Conservation (phyloP, 495 filamentous ascomycete species). For the Viridothelium virens region DNA sequence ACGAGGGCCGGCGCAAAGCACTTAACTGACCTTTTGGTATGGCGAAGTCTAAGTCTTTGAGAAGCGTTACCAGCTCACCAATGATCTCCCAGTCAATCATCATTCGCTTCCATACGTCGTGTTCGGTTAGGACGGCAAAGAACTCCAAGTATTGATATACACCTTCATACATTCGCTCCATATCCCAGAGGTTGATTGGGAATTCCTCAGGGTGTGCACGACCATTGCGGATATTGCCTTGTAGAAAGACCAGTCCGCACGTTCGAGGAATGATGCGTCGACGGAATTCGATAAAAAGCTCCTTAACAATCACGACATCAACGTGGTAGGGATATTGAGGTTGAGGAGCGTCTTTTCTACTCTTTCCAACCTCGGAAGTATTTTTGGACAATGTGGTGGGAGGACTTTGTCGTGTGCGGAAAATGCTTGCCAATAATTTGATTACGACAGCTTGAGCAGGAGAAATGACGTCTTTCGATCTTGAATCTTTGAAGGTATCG, state of each 20-base stretch:
- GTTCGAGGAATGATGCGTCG: conserved; percentile 87
- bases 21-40: conserved; percentile 62
- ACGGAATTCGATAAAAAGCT: conserved; percentile 85
- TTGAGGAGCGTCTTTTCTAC: conserved; percentile 35
- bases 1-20: conserved; percentile 25
- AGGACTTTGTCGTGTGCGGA: conserved; percentile 49
- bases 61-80: conserved; percentile 72
- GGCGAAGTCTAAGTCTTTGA: conserved; percentile 76
- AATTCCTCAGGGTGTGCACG: conserved; percentile 67
- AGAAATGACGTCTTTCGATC: conserved; percentile 86
- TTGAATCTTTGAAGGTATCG: conserved; percentile 67
- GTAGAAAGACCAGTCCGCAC: conserved; percentile 82
- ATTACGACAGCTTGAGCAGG: conserved; percentile 88
- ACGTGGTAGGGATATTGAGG: conserved; percentile 38
- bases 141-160: conserved; percentile 90
- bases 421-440: conserved; percentile 81
- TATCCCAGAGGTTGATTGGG: conserved; percentile 91
- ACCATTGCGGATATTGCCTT: conserved; percentile 74
- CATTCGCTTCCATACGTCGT: conserved; percentile 44
- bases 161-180: conserved; percentile 85
- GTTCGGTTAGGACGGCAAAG: conserved; percentile 83
- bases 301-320: conserved; percentile 68
- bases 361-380: conserved; percentile 16
- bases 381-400: conserved; percentile 10
- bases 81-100: conserved; percentile 83